Conservation (phyloP, 2,329 filamentous ascomycete genomes). For the Microdochium nivale region DNA sequence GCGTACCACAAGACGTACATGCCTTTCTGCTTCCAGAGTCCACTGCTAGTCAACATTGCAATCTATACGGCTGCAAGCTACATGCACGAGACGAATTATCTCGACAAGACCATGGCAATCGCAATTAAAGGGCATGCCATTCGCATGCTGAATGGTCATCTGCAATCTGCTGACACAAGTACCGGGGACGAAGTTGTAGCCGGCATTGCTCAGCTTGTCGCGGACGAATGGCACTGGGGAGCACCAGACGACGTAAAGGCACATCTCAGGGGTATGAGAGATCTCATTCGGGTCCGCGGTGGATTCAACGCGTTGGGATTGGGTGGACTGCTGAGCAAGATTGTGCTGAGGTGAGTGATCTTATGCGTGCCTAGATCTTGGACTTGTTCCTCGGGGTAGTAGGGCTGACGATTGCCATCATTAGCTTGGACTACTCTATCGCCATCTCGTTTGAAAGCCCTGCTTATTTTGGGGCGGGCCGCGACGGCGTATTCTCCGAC, state of each 20-base stretch:
- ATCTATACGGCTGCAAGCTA: conserved; percentile 4
- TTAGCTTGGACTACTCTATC: conserved; percentile 17
- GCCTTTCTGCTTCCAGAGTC: conserved; percentile 5
- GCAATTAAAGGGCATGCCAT: conserved; percentile 5
- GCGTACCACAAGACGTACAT: conserved; percentile 4
- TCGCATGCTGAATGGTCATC: conserved; percentile 2
- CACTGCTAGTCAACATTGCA: conserved; percentile 3
- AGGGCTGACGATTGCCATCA: not conserved
- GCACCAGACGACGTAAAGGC: conserved; percentile 1
- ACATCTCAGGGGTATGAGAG: conserved; percentile 2
- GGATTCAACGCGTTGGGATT: conserved; percentile 3
- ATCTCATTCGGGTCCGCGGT: conserved; percentile 3
- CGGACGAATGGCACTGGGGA: conserved; percentile 5
- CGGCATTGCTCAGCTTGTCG: conserved; percentile 2
- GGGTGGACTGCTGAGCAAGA: conserved; percentile 3
- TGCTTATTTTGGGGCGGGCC: conserved; percentile 29
- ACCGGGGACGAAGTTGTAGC: conserved; percentile 3
- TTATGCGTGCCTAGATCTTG: conserved; percentile 31
- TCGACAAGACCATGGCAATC: conserved; percentile 3
- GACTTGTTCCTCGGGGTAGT: conserved; percentile 1
- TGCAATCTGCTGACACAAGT: conserved; percentile 1
- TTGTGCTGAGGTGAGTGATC: conserved; percentile 2
- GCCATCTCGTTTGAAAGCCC: conserved; percentile 36
- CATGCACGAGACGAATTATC: conserved; percentile 3
- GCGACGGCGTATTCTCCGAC: conserved; percentile 32